These are phyloP conservation scores for Termitomyces sp. DNA, from an alignment of 768 basidiomycete genomes.

Conservation along the genomic window DNA sequence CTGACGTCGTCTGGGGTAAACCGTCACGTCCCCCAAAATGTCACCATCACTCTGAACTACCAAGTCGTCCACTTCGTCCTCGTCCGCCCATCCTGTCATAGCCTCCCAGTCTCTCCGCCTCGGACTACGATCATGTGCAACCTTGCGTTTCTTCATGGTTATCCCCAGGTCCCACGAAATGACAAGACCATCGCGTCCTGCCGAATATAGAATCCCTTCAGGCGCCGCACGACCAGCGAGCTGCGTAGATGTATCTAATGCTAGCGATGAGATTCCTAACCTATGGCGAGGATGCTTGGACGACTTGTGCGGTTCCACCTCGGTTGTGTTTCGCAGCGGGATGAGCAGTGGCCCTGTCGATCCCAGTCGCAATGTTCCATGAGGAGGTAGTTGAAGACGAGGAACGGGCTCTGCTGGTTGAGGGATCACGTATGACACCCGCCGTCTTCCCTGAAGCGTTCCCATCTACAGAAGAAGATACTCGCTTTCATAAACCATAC, in stretches of 20 bases:
- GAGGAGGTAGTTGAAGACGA: conserved; percentile 64
- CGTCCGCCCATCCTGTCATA: conserved; percentile 81
- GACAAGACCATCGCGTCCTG: conserved; percentile 83
- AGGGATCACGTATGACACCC: conserved; percentile 88
- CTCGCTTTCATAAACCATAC: conserved; percentile 1
- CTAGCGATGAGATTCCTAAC: conserved; percentile 82
- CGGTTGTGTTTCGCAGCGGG: conserved; percentile 21
- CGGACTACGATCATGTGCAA: conserved; percentile 19
- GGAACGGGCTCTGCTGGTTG: conserved; percentile 58
- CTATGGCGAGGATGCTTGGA: conserved; percentile 71
- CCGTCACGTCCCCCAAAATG: conserved; percentile 63
- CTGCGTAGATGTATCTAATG: conserved; percentile 77
- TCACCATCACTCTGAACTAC: conserved; percentile 61
- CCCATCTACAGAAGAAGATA: conserved; percentile 1
- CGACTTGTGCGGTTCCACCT: conserved; percentile 18
- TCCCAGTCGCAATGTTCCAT: conserved; percentile 59
- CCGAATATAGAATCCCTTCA: conserved; percentile 86
- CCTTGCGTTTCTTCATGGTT: conserved; percentile 45
- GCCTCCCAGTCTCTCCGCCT: conserved; percentile 54
- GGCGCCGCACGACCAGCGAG: conserved; percentile 62
- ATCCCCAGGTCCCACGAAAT: conserved; percentile 84
- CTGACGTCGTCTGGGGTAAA: conserved; percentile 24
- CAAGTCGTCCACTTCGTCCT: conserved; percentile 58
- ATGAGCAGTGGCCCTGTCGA: conserved; percentile 64
- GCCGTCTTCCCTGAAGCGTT: conserved; percentile 47